These are phyloP conservation scores for Closterium sp. DNA, from an alignment of 139 green algal species.

Conservation along the genomic window DNA sequence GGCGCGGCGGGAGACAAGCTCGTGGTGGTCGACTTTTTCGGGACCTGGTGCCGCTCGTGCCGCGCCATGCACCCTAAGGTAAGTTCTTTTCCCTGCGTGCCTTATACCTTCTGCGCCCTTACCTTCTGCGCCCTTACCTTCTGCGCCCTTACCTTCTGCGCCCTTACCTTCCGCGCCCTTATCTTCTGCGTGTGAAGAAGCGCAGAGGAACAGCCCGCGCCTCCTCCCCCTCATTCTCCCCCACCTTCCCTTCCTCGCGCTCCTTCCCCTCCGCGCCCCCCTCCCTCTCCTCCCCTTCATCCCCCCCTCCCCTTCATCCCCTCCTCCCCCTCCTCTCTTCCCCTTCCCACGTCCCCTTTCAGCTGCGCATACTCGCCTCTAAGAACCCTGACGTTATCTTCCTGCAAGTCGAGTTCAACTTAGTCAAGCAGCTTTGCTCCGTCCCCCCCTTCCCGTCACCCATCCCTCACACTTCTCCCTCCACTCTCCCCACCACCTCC, in stretches of 20 bases:
- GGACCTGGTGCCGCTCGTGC: conserved; percentile 88
- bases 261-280: conserved; percentile 51
- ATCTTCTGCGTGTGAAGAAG: too few species aligned
- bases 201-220: too few species aligned
- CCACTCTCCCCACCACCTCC: conserved; percentile 75
- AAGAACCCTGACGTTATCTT: conserved; percentile 72
- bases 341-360: not conserved
- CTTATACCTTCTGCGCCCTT: too few species aligned
- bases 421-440: conserved; percentile 81
- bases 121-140: too few species aligned
- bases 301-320: conserved; percentile 70
- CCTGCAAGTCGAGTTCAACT: conserved; percentile 84
- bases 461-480: conserved; percentile 67
- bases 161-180: too few species aligned
- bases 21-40: conserved; percentile 90
- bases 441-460: conserved; percentile 29
- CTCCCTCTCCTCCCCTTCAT: conserved; percentile 66
- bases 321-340: not conserved
- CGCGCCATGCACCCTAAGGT: conserved; percentile 85
- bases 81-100: not conserved
- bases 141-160: too few species aligned
- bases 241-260: too few species aligned
- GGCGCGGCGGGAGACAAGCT: conserved; percentile 70
- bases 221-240: too few species aligned
- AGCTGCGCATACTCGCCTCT: conserved; percentile 66